Base-by-base conservation (phyloP, 2,329 filamentous ascomycete species). In the Xylariales sp. region DNA sequence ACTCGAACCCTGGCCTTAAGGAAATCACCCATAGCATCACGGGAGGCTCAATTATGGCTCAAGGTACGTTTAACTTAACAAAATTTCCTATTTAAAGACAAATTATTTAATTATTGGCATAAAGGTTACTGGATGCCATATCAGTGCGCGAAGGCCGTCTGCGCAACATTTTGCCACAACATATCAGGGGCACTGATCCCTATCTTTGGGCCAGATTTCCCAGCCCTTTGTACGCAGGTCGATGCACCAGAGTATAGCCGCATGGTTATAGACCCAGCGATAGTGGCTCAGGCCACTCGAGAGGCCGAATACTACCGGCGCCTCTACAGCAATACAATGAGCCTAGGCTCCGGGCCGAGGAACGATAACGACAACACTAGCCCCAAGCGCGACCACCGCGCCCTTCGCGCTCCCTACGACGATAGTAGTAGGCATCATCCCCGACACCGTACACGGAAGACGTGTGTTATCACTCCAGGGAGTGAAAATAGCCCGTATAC, bases 121-220 rank as follows among this genome's bases (percentile, higher is more conserved):
- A 54, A 71, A 97, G 94, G 96, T 41, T 99, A 98, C 80, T 99
- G 96, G 96, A 93, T 98, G 87, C 95, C 95, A 1, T 98, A 90
- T 75, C 83, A 88, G 46, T 97, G 94, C 72, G 96, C 96, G 54
- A 91, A 88, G 80, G 94, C 93, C 10, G 84, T 99, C 59, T 97
- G 94, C 75, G 88, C 93, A 3, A 97, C 93, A 0, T 98, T 98
- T 78, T 98, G 95, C 81, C 89, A 90, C 78, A 83, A 87, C 43
- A 97, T 99, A 69, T 90, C 95, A 14, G 90, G 90, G 65, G 94
- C 92, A 0, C 82, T 99, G 62, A 96, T 96, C 8, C 96, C 96
- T 5, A 85, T 99, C 67, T 99, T 99, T 78, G 96, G 96, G 0
- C 87, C 89, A 12, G 86, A 89, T 48, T 99, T 99, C 77, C 90